Base-by-base conservation (phyloP, 139 green algal species). In the Chlorella sp. region DNA sequence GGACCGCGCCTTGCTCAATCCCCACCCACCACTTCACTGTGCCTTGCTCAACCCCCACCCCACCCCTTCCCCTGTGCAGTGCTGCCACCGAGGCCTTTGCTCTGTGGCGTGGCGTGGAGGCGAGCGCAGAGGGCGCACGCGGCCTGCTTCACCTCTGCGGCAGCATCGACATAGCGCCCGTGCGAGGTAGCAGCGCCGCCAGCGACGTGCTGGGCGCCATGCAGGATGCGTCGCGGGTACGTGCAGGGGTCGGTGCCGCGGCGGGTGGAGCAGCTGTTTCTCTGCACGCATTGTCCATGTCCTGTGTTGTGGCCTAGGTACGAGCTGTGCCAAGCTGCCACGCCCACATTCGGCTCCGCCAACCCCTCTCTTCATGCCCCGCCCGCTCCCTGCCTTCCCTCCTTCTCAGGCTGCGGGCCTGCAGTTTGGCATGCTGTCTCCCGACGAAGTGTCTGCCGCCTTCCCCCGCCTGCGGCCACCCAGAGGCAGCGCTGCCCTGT, bases 81-180 rank as follows among this genome's bases (percentile, higher is more conserved):
- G 76, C 71, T 25, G 76, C 76, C 3, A 82, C 76, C 28, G 76
- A 82, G 38, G 57, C 76, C 0, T 39, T 82, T 63, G 76, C 57
- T 7, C 76, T 82, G 23, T 82, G 76, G 76, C 76, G 76, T 2
- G 76, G 76, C 28, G n/a, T 82, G 4, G 76, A 82, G 28, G 76
- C 76, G 4, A 63, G 60, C 7, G 15, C 36, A 3, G 76, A 67
- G 15, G 51, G 51, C 4, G 76, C 76, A 0, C 76, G 76, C 11
- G 60, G 64, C 57, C 36, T 82, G 76, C 76, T 82, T 11, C 76
- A 82, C 60, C 56, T 82, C 13, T 82, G 76, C 60, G 76, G 76
- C 57, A 82, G 36, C 76, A 28, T 82, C 6, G 76, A 82, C 57
- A 17, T 82, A 1, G 76, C 76, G 56, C 57, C 76, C 2, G 57